phyloP scores from a whole-genome alignment of 2,329 filamentous ascomycete genomes.

The Rasamsonia emersonii region DNA sequence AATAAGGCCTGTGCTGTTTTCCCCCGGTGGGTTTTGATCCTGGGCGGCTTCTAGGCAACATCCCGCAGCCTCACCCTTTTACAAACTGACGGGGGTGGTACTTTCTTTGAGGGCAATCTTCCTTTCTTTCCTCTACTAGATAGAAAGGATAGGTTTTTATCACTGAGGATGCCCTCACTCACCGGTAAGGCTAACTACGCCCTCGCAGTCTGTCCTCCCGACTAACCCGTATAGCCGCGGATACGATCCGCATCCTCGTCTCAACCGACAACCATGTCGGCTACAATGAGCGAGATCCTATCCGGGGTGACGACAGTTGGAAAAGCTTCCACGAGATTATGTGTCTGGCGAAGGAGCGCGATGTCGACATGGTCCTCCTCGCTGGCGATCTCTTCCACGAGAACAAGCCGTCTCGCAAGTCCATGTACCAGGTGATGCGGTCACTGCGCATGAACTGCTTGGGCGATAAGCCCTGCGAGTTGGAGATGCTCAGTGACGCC shows the following conservation, averaged over 20 bases:
- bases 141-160: too few species aligned
- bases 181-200: constrained; percentile 17
- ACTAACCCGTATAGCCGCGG: constrained; percentile 42
- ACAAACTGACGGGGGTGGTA: too few species aligned
- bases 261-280: constrained; percentile 98
- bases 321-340: constrained; percentile 92
- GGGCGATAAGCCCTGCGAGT: constrained; percentile 88
- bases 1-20: too few species aligned
- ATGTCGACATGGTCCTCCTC: constrained; percentile 94
- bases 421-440: constrained; percentile 96
- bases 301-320: constrained; percentile 97
- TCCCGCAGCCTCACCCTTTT: too few species aligned
- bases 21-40: too few species aligned
- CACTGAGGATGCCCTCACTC: constrained; percentile 17
- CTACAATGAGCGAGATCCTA: constrained; percentile 84
- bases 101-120: too few species aligned
- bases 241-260: constrained; percentile 90
- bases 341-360: constrained; percentile 72
- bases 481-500: constrained; percentile 90
- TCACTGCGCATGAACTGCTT: constrained; percentile 88
- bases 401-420: constrained; percentile 91
- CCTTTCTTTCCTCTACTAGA: too few species aligned
- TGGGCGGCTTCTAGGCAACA: too few species aligned
- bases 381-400: constrained; percentile 96
- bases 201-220: constrained; percentile 2